Conservation (phyloP, 2,329 filamentous ascomycete species). For the Aspergillus viridinutans region DNA sequence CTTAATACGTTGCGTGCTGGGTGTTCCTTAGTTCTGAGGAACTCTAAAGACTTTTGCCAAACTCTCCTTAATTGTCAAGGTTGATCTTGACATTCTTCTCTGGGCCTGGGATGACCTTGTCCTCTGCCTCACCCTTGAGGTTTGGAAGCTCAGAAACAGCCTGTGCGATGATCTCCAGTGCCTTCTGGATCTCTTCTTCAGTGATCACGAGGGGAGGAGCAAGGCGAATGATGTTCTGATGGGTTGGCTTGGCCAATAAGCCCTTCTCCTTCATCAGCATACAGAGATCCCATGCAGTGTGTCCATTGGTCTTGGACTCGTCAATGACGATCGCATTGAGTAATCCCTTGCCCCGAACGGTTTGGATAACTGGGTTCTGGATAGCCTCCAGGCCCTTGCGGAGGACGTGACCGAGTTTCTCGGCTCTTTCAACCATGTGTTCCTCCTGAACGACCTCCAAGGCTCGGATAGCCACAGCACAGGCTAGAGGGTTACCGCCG, state of each 20-base stretch:
- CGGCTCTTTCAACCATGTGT: conserved; percentile 75
- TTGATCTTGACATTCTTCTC: conserved; percentile 61
- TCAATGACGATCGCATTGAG: conserved; percentile 96
- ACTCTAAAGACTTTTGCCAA: not conserved
- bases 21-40: not conserved
- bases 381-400: conserved; percentile 71
- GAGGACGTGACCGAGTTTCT: conserved; percentile 77
- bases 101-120: conserved; percentile 52
- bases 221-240: conserved; percentile 96
- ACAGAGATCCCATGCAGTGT: conserved; percentile 93
- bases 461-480: conserved; percentile 90
- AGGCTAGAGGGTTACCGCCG: conserved; percentile 92
- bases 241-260: conserved; percentile 92
- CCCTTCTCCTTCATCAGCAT: conserved; percentile 95
- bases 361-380: conserved; percentile 73
- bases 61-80: conserved; percentile 49
- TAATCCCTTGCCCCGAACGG: conserved; percentile 85
- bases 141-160: conserved; percentile 76
- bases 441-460: conserved; percentile 93
- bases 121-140: conserved; percentile 54
- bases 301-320: conserved; percentile 76
- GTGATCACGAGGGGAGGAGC: conserved; percentile 95
- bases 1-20: not conserved
- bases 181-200: conserved; percentile 75
- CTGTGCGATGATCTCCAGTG: conserved; percentile 74